These are phyloP conservation scores for Hymenotorrendiella dingleyae DNA, from an alignment of 2,329 filamentous ascomycete genomes.

Conservation along the genomic window DNA sequence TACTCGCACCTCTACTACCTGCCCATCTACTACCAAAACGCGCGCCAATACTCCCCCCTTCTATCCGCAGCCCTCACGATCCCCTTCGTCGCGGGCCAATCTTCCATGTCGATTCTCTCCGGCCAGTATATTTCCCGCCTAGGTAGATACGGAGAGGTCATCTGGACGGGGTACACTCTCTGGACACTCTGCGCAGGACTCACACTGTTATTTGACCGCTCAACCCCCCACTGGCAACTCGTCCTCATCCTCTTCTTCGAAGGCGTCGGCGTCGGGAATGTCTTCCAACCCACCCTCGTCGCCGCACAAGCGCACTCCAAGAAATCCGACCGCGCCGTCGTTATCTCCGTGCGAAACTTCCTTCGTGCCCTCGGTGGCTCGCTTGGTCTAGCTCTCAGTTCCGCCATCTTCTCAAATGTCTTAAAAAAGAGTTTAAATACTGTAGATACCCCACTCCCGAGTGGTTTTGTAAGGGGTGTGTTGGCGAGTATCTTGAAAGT, in stretches of 20 bases:
- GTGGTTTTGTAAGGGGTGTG: conserved; percentile 14
- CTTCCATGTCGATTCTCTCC: conserved; percentile 39
- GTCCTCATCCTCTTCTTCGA: conserved; percentile 44
- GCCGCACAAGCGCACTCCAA: conserved; percentile 52
- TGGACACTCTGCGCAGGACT: conserved; percentile 48
- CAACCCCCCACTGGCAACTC: conserved; percentile 42
- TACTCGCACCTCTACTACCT: conserved; percentile 54
- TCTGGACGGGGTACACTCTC: conserved; percentile 36
- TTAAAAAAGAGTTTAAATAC: conserved; percentile 18
- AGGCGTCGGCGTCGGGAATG: conserved; percentile 47
- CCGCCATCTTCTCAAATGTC: conserved; percentile 41
- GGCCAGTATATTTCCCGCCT: conserved; percentile 52
- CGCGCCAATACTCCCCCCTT: conserved; percentile 28
- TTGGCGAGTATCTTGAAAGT: conserved; percentile 23
- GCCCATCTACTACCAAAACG: conserved; percentile 57
- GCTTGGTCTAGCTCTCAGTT: conserved; percentile 51
- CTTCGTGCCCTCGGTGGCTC: conserved; percentile 54
- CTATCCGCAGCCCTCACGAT: conserved; percentile 47
- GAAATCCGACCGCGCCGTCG: conserved; percentile 52
- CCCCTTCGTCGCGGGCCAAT: conserved; percentile 44
- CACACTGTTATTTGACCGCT: conserved; percentile 41
- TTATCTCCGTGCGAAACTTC: conserved; percentile 59
- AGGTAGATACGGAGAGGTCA: conserved; percentile 53
- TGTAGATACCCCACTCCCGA: conserved; percentile 14
- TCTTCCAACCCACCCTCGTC: conserved; percentile 44